These are phyloP conservation scores for Leptosphaerulina australis DNA, from an alignment of 2,329 filamentous ascomycete species.

Conservation along the genomic window DNA sequence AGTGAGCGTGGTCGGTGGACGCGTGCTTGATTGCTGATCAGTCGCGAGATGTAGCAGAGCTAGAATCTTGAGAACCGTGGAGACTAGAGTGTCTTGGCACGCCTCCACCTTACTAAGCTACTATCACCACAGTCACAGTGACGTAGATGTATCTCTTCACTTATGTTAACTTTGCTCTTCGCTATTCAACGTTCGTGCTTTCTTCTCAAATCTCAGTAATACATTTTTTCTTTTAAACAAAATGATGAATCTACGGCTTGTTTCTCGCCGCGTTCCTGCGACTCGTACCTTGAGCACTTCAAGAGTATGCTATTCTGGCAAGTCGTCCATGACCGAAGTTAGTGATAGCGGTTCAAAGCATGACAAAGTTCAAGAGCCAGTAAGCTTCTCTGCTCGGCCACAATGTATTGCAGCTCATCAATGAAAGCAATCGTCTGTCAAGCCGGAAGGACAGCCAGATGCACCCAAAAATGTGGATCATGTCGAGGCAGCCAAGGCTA, in stretches of 20 bases:
- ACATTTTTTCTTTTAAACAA: too few relatives aligned
- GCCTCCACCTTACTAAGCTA: constrained; percentile 5
- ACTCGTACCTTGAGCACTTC: constrained; percentile 16
- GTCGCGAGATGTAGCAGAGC: constrained; percentile 30
- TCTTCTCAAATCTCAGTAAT: not conserved
- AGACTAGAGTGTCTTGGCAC: constrained; percentile 30
- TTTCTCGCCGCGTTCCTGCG: constrained; percentile 5
- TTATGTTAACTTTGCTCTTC: not conserved
- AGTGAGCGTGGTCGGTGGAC: constrained; percentile 24
- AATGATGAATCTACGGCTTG: constrained; percentile 12
- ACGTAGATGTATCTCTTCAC: constrained; percentile 22
- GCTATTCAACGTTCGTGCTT: not conserved
- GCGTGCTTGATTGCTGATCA: constrained; percentile 7
- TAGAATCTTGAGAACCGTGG: constrained; percentile 22
- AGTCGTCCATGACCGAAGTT: constrained; percentile 16
- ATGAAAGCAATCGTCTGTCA: constrained; percentile 18
- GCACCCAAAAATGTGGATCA: constrained; percentile 10
- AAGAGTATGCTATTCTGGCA: constrained; percentile 7
- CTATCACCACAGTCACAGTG: constrained; percentile 28
- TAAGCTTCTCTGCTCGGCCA: not conserved
- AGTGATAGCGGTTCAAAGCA: constrained; percentile 6
- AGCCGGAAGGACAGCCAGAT: constrained; percentile 10
- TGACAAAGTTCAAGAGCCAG: constrained; percentile 12
- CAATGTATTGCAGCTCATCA: not conserved
- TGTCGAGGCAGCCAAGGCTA: constrained; percentile 26